phyloP scores from a whole-genome alignment of 2,329 filamentous ascomycete species.

The Pseudocercospora crystallina region DNA sequence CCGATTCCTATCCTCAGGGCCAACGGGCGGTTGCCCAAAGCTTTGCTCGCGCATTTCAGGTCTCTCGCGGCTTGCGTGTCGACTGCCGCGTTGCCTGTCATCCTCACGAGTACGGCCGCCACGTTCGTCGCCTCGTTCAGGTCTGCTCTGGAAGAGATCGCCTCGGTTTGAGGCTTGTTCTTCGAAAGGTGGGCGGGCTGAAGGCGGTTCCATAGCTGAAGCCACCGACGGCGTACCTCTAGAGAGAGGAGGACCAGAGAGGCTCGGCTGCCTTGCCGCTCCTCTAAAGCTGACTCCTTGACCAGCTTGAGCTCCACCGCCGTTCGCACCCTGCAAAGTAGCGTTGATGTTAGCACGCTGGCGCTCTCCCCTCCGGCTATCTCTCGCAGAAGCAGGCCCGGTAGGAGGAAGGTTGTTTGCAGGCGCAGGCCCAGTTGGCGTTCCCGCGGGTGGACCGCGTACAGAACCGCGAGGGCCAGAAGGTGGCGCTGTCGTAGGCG shows the following conservation, averaged over 20 bases:
- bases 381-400: slow-evolving; percentile 29
- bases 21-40: slow-evolving; percentile 11
- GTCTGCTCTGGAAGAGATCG: slow-evolving; percentile 25
- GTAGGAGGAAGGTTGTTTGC: slow-evolving; percentile 27
- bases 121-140: slow-evolving; percentile 20
- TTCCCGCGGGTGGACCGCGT: slow-evolving; percentile 23
- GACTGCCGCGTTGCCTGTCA: slow-evolving; percentile 29
- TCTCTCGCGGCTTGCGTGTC: slow-evolving; percentile 31
- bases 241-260: slow-evolving; percentile 13
- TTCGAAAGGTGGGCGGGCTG: slow-evolving; percentile 13
- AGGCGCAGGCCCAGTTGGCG: slow-evolving; percentile 33
- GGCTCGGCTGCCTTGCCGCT: slow-evolving; percentile 28
- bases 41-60: slow-evolving; percentile 16
- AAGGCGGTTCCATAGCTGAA: slow-evolving; percentile 25
- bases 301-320: slow-evolving; percentile 12
- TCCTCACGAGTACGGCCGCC: slow-evolving; percentile 27
- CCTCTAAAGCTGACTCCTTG: slow-evolving; percentile 35
- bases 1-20: slow-evolving; percentile 24
- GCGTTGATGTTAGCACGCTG: slow-evolving; percentile 31
- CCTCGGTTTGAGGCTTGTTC: slow-evolving; percentile 12
- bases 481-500: slow-evolving; percentile 32
- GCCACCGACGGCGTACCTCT: slow-evolving; percentile 6
- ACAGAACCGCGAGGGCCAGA: slow-evolving; percentile 28
- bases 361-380: slow-evolving; percentile 24
- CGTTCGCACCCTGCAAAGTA: slow-evolving; percentile 22